Base-by-base conservation (phyloP, 2,329 filamentous ascomycete genomes). In the Clonostachys chloroleuca region DNA sequence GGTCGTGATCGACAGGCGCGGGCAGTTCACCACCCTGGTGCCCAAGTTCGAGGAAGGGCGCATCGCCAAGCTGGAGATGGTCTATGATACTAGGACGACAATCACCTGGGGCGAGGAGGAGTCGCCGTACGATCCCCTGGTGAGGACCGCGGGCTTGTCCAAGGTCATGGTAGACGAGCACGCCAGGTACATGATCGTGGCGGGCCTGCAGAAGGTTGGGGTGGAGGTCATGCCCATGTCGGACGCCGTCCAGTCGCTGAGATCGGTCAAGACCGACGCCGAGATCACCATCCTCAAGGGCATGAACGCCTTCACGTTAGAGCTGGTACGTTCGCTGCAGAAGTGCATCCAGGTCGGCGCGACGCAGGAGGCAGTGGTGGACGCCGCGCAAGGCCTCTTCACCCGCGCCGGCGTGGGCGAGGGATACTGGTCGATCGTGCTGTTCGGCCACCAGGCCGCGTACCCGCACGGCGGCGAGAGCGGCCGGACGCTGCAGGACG, bases 121-220 rank as follows among this genome's bases (percentile, higher is more conserved):
- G 14, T 65, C 85, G 16, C 61, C 70, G 12, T 51, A 70, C 20
- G 75, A 72, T 1, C 64, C 58, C 8, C 60, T 76, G 2, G 74
- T 75, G 43, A 20, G 43, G 14, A 39, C 48, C 12, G 52, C 51
- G 5, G 50, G 52, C 10, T 35, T 48, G 3, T 62, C 62, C 6
- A 72, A 57, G n/a, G 52, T 85, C n/a, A 82, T 84, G 75, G 72
- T 82, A 13, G 81, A 85, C 51, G 81, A 84, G 51, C 81, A 84
- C 55, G 81, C 84, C 57, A 73, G 81, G 3, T 80, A 84, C 57
- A 84, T 77, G 58, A 83, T 86, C 44, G 70, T 76, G 37, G 72
- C 81, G 3, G 81, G 81, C 0, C 66, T 85, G 0, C 68, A 66
- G 3, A 56, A 62, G 1, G 72, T 68, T 40, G 80, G 79, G 0